Evolutionary conservation across 1,284 basidiomycete genomes (phyloP).

Genomic region (Rhizopogon parksii): DNA sequence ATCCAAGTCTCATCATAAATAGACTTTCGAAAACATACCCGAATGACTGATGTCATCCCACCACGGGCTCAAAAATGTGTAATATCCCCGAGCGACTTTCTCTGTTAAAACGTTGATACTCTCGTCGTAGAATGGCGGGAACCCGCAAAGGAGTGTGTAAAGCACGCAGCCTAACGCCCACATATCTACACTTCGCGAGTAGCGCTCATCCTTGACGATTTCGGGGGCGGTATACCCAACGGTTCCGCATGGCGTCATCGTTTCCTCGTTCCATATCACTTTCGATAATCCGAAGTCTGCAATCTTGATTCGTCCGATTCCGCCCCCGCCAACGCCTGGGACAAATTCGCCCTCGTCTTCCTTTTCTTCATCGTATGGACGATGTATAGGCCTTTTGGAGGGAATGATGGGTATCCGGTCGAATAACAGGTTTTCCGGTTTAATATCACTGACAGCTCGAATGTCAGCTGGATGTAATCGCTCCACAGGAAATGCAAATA

Average conservation of each 20-base stretch:
- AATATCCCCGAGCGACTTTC: conserved; percentile 96
- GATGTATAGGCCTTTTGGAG: conserved; percentile 67
- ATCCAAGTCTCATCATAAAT: not conserved
- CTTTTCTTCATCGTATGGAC: conserved; percentile 97
- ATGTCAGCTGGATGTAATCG: not conserved
- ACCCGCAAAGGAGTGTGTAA: conserved; percentile 97
- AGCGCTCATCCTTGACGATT: conserved; percentile 99
- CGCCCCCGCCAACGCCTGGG: conserved; percentile 88
- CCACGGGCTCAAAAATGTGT: conserved; percentile 98
- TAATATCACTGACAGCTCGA: conserved; percentile 64
- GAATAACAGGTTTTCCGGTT: conserved; percentile 97
- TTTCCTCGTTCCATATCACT: conserved; percentile 98
- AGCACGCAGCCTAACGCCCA: conserved; percentile 99
- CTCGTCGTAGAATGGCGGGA: conserved; percentile 99
- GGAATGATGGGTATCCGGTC: conserved; percentile 91
- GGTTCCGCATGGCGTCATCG: conserved; percentile 98
- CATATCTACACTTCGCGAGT: conserved; percentile 99
- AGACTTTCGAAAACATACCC: conserved; percentile 40
- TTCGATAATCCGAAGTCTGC: conserved; percentile 98
- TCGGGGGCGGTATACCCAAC: conserved; percentile 99
- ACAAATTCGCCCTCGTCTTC: conserved; percentile 97
- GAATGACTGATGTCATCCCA: conserved; percentile 93
- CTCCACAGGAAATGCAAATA: conserved; percentile 9
- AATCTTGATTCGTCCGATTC: conserved; percentile 97
- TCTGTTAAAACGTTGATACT: conserved; percentile 97